Evolutionary conservation across 2,329 filamentous ascomycete species (phyloP).

Genomic region (Fusarium tjaetaba): DNA sequence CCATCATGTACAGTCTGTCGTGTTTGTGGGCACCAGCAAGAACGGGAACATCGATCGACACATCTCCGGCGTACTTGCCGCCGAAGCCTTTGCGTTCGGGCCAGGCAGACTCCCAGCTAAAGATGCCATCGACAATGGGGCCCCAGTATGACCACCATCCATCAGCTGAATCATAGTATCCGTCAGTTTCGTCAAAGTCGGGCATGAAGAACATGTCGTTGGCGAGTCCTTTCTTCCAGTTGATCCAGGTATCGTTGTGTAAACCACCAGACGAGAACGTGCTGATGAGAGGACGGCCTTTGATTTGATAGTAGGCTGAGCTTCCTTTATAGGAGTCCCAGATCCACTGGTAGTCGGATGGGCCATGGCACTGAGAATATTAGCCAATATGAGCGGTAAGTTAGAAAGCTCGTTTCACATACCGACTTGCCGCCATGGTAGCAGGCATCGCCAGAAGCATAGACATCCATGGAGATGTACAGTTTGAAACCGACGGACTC

Average conservation of each 20-base stretch:
- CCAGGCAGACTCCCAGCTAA: background rate
- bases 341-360: background rate
- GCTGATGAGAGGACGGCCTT: background rate
- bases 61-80: background rate
- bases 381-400: background rate
- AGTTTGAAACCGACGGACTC: background rate
- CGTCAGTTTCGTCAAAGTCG: background rate
- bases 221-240: background rate
- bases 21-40: background rate
- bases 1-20: background rate
- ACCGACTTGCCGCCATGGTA: background rate
- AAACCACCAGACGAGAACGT: background rate
- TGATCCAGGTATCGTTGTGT: background rate
- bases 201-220: background rate
- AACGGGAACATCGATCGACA: background rate
- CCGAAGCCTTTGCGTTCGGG: background rate
- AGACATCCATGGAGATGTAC: background rate
- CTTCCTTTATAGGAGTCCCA: background rate
- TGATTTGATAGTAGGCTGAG: background rate
- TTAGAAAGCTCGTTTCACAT: rapidly evolving
- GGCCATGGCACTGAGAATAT: background rate
- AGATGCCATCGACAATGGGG: background rate
- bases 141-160: background rate
- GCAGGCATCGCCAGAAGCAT: background rate
- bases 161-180: background rate